A percentile compares a stretch with the other conserved stretches of the same genome.
Conservation (phyloP, 805 yeast species). For the Komagataella pastoris region DNA sequence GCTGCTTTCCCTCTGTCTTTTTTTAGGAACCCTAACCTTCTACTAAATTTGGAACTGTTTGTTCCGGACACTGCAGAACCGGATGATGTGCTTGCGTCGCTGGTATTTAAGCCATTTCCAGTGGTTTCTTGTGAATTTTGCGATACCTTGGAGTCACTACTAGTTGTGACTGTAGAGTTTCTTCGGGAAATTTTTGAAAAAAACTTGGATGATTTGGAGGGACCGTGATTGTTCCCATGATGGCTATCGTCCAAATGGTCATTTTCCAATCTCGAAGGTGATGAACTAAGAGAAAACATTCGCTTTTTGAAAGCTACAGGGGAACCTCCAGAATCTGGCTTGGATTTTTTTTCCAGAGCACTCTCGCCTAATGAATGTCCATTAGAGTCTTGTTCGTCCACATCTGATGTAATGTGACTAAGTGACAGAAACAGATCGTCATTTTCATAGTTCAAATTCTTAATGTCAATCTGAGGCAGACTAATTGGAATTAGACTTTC, state of each 20-base stretch:
- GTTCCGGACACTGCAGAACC: constrained; percentile 2
- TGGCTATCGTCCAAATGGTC: neutral
- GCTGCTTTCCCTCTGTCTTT: constrained; percentile 14
- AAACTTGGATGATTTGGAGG: constrained; percentile 16
- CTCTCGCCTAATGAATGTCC: neutral
- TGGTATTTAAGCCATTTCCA: neutral
- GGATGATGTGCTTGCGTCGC: constrained; percentile 1
- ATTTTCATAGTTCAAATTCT: neutral
- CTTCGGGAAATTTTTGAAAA: constrained; percentile 15
- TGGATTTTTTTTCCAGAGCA: neutral
- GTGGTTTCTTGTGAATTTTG: neutral
- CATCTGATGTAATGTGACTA: neutral
- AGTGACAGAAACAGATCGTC: neutral
- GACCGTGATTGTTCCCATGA: neutral
- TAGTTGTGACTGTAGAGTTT: constrained; percentile 7
- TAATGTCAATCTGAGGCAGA: neutral
- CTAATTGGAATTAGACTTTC: neutral
- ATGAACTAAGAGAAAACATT: constrained; percentile 22
- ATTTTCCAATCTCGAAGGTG: constrained; percentile 15
- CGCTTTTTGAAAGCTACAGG: constrained; percentile 23
- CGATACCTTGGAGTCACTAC: constrained; percentile 1
- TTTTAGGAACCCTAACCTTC: constrained; percentile 17
- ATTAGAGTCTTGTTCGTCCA: neutral
- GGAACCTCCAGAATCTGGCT: constrained; percentile 12
- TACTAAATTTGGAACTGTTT: constrained; percentile 6